A percentile compares a stretch with the other conserved stretches of the same genome.
Conservation (phyloP, 2,329 filamentous ascomycete species). For the Xylariaceae sp. region DNA sequence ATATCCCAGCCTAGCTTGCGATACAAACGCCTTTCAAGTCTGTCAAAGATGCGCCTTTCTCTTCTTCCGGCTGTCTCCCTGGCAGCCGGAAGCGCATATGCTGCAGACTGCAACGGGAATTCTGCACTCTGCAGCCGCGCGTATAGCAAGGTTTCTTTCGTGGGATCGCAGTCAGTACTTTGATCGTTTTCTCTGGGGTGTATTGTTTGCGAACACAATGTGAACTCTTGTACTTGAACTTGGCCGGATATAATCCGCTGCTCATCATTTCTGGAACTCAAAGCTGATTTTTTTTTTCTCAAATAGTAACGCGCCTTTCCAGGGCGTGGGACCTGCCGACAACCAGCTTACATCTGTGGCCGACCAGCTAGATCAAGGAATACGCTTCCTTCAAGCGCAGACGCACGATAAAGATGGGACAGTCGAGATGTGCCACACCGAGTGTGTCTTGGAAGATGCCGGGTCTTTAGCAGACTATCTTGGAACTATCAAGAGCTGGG, state of each 20-base stretch:
- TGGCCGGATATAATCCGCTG: too few relatives aligned
- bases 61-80: conserved; percentile 16
- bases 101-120: conserved; percentile 51
- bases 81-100: conserved; percentile 13
- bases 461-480: conserved; percentile 54
- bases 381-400: conserved; percentile 62
- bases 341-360: conserved; percentile 59
- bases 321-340: conserved; percentile 47
- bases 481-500: conserved; percentile 53
- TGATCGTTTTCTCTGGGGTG: too few relatives aligned
- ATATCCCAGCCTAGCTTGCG: too few relatives aligned
- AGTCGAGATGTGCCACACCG: conserved; percentile 62
- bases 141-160: conserved; percentile 57
- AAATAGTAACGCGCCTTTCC: conserved; percentile 62
- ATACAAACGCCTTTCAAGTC: too few relatives aligned
- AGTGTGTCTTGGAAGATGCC: conserved; percentile 54
- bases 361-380: conserved; percentile 55
- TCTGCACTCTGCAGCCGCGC: conserved; percentile 48
- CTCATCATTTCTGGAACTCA: too few relatives aligned
- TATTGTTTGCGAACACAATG: too few relatives aligned
- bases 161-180: conserved; percentile 66
- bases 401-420: conserved; percentile 49
- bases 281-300: too few relatives aligned
- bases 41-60: not conserved
- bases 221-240: too few relatives aligned